Conservation (phyloP, 2,329 filamentous ascomycete species). For the Hymenoscyphus fraxineus region DNA sequence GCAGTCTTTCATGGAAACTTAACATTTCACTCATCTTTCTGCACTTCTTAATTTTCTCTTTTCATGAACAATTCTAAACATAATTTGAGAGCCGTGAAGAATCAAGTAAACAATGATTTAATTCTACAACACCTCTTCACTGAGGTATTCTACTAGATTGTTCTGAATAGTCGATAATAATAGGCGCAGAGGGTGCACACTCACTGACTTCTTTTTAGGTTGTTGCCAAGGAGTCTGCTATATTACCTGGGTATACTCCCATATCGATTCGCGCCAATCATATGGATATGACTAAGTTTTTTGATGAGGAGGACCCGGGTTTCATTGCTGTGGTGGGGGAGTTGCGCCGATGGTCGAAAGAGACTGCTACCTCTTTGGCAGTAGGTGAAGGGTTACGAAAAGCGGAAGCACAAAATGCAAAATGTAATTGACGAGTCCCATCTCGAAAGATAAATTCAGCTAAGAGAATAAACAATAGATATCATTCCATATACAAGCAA, state of each 20-base stretch:
- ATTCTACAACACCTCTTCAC: too few relatives aligned
- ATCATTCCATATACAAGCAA: neutral
- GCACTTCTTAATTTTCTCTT: too few relatives aligned
- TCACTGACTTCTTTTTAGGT: neutral
- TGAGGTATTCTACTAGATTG: too few relatives aligned
- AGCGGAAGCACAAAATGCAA: too few relatives aligned
- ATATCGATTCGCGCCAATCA: constrained; percentile 35
- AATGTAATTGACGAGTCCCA: too few relatives aligned
- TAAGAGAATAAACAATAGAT: neutral
- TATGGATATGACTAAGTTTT: constrained; percentile 36
- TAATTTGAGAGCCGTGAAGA: too few relatives aligned
- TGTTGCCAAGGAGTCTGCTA: constrained; percentile 35
- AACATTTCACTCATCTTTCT: too few relatives aligned
- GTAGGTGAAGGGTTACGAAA: too few relatives aligned
- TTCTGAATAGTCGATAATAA: too few relatives aligned
- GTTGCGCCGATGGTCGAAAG: constrained; percentile 11
- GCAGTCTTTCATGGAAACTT: too few relatives aligned
- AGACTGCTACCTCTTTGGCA: neutral
- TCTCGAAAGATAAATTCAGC: neutral
- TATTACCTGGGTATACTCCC: constrained; percentile 30
- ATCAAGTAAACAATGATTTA: neutral
- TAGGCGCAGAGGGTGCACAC: too few relatives aligned
- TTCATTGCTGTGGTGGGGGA: constrained; percentile 18
- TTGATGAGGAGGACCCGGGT: constrained; percentile 10
- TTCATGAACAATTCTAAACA: too few relatives aligned